Evolutionary conservation across 2,329 filamentous ascomycete genomes (phyloP).

Genomic region (Tolypocladium inflatum): DNA sequence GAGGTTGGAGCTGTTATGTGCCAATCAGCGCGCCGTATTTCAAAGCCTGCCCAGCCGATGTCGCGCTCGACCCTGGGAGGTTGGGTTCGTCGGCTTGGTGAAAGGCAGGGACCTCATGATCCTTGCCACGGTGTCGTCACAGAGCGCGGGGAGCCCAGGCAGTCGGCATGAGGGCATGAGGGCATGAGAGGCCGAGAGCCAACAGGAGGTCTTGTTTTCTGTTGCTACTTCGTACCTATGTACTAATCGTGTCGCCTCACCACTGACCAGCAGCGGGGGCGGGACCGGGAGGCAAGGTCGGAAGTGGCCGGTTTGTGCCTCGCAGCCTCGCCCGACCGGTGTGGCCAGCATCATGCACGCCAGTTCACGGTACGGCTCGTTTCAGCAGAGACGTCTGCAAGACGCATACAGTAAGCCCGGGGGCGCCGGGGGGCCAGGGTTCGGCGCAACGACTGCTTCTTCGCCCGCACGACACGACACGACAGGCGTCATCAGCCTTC

Average conservation of each 20-base stretch:
- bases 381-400: background rate
- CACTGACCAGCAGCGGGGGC: background rate
- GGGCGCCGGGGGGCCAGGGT: background rate
- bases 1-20: background rate
- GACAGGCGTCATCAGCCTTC: background rate
- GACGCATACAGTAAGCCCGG: background rate
- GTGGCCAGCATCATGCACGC: background rate
- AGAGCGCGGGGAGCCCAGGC: background rate
- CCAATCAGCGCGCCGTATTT: constrained; percentile 22
- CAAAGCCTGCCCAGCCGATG: constrained; percentile 20
- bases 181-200: background rate
- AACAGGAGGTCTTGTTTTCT: background rate
- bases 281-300: background rate
- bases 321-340: background rate
- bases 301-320: background rate
- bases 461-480: background rate
- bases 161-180: background rate
- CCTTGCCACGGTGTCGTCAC: constrained; percentile 5
- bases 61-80: constrained; percentile 16
- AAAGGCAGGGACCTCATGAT: constrained; percentile 7
- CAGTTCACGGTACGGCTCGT: background rate
- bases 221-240: too few relatives aligned
- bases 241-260: background rate
- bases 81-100: background rate
- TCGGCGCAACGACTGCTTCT: background rate